Conservation (phyloP, 1,284 basidiomycete species). For the Ceratobasidium sp. region DNA sequence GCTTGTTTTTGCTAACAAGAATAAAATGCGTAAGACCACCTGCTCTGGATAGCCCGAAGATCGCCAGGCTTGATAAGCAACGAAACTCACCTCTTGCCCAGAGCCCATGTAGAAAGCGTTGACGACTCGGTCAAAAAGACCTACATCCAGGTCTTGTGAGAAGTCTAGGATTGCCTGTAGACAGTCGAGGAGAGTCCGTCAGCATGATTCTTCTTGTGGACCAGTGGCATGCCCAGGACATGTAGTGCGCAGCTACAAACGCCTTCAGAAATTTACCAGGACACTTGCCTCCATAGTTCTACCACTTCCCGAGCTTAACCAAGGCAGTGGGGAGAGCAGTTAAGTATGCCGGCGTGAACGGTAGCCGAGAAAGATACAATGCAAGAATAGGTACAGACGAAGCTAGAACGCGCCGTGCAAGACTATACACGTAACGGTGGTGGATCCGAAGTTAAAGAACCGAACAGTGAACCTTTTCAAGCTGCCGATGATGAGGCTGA, state of each 20-base stretch:
- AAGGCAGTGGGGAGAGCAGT: background rate
- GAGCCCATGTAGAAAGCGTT: slow-evolving; percentile 82
- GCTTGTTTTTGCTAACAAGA: slow-evolving; percentile 83
- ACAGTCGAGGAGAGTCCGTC: background rate
- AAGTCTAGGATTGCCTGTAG: slow-evolving; percentile 85
- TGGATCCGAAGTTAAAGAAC: slow-evolving; percentile 17
- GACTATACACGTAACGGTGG: slow-evolving; percentile 34
- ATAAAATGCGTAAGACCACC: slow-evolving; percentile 40
- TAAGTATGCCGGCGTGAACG: background rate
- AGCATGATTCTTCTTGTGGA: slow-evolving; percentile 8
- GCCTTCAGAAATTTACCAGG: background rate
- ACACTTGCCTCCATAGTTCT: slow-evolving; percentile 26
- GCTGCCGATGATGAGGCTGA: slow-evolving; percentile 10
- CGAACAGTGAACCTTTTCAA: background rate
- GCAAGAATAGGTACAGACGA: slow-evolving; percentile 20
- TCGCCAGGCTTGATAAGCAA: slow-evolving; percentile 34
- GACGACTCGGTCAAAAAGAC: slow-evolving; percentile 85
- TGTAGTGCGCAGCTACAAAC: background rate
- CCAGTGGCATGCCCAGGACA: slow-evolving; percentile 26
- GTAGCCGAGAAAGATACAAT: slow-evolving; percentile 13
- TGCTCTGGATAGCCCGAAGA: slow-evolving; percentile 43
- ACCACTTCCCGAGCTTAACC: background rate
- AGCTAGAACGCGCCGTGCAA: slow-evolving; percentile 27
- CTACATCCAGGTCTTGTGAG: slow-evolving; percentile 84
- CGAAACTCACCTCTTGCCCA: slow-evolving; percentile 73